Percentiles rank a stretch among this genome's conserved stretches.
Evolutionary conservation across 768 basidiomycete species (phyloP).

Genomic region (Hypholoma sublateritium): DNA sequence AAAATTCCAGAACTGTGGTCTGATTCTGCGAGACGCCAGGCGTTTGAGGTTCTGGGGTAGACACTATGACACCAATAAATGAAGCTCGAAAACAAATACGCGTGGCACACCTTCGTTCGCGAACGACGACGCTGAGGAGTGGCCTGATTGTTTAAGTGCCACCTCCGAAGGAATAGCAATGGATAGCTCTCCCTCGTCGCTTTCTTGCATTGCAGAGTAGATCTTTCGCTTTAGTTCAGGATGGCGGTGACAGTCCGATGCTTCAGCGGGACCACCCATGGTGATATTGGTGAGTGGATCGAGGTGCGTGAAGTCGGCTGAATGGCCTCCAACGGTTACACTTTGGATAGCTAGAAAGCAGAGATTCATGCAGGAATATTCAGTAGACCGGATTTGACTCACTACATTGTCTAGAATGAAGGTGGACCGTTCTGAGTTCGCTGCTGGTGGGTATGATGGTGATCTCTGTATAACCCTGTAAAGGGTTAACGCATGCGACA

Average conservation of each 20-base stretch:
- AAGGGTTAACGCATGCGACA: constrained; percentile 19
- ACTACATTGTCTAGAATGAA: constrained; percentile 91
- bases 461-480: constrained; percentile 90
- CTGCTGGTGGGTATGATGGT: constrained; percentile 80
- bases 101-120: constrained; percentile 46
- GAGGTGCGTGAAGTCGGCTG: constrained; percentile 75
- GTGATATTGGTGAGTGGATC: constrained; percentile 72
- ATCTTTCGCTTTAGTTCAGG: constrained; percentile 92
- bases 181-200: constrained; percentile 92
- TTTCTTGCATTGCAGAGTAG: constrained; percentile 87
- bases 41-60: constrained; percentile 84
- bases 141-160: constrained; percentile 59
- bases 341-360: constrained; percentile 58
- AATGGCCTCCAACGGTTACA: constrained; percentile 69
- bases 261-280: constrained; percentile 50
- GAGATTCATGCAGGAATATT: background rate
- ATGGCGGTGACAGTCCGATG: constrained; percentile 82
- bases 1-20: constrained; percentile 57
- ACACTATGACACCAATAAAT: constrained; percentile 39
- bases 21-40: constrained; percentile 39
- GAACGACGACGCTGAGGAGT: constrained; percentile 39
- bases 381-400: constrained; percentile 29
- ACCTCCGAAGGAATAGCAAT: constrained; percentile 82
- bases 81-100: background rate
- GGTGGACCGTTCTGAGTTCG: constrained; percentile 79